A percentile compares a stretch with the other conserved stretches of the same genome.
Evolutionary conservation across 1,284 basidiomycete species (phyloP).

Genomic region (Trichosporon sp.): DNA sequence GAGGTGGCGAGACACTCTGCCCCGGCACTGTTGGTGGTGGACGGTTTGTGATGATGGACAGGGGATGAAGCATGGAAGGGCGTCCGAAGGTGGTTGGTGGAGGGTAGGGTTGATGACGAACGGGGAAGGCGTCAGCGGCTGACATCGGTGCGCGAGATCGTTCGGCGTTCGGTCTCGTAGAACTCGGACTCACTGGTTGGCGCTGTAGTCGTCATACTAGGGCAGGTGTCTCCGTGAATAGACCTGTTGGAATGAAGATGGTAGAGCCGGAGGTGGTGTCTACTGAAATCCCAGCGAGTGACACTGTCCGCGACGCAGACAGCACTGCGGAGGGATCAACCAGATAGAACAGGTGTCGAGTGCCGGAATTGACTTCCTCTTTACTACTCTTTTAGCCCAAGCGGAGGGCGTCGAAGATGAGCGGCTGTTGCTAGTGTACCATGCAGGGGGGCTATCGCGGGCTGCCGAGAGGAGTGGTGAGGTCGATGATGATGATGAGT

Average conservation of each 20-base stretch:
- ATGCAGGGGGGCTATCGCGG: neutral
- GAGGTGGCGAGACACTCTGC: conserved; percentile 22
- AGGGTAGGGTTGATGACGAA: conserved; percentile 4
- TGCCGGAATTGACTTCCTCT: neutral
- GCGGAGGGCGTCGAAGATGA: neutral
- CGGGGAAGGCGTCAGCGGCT: neutral
- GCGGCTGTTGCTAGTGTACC: neutral
- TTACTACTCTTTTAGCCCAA: neutral
- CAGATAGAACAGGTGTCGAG: neutral
- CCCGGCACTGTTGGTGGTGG: conserved; percentile 15
- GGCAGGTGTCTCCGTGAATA: neutral
- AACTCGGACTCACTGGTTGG: conserved; percentile 1
- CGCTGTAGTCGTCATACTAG: conserved; percentile 1
- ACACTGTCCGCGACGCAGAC: neutral
- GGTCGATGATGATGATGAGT: conserved; percentile 5
- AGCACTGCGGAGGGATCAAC: neutral
- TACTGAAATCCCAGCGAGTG: conserved; percentile 1
- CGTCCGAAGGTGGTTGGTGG: neutral
- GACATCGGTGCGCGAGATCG: neutral
- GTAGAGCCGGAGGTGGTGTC: neutral
- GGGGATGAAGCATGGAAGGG: neutral
- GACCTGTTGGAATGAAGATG: conserved; percentile 1
- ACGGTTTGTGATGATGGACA: neutral
- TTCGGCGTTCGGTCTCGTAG: neutral
- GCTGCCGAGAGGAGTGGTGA: neutral